Percentiles rank a stretch among this genome's conserved stretches.
These are phyloP conservation scores for Globisporangium megalacanthum DNA, from an alignment of 352 stramenopile species.

Conservation along the genomic window DNA sequence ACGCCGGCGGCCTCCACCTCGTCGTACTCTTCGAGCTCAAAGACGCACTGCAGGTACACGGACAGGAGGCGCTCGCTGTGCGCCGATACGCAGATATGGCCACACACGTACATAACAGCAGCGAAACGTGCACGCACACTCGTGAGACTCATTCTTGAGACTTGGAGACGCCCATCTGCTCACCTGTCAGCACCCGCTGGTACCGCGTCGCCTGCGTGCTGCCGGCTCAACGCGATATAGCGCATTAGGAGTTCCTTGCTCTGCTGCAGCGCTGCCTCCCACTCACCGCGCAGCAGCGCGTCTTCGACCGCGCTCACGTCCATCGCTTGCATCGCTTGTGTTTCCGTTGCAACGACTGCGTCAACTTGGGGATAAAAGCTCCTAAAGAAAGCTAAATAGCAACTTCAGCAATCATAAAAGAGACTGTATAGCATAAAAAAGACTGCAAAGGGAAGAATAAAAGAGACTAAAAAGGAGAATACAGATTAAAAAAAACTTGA, in stretches of 20 bases:
- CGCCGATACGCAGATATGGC: not conserved
- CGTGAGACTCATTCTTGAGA: not conserved
- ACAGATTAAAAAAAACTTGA: too few species aligned
- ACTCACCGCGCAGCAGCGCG: constrained; percentile 53
- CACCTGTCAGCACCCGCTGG: constrained; percentile 15
- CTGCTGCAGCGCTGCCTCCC: constrained; percentile 38
- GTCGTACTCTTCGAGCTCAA: constrained; percentile 49
- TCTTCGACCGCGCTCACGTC: constrained; percentile 43
- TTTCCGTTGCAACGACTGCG: too few species aligned
- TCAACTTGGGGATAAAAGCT: too few species aligned
- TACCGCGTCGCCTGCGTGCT: constrained; percentile 11
- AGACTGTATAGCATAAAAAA: too few species aligned
- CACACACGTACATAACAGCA: not conserved
- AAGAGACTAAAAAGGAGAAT: too few species aligned
- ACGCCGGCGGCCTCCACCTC: constrained; percentile 44
- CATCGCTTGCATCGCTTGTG: constrained; percentile 13
- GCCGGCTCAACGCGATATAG: too few species aligned
- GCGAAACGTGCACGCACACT: constrained; percentile 14
- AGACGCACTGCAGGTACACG: constrained; percentile 62
- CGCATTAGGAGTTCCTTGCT: constrained; percentile 34
- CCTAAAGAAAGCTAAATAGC: too few species aligned
- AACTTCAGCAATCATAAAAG: too few species aligned
- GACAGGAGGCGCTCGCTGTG: constrained; percentile 51
- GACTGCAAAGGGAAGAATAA: too few species aligned
- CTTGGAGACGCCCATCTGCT: not conserved